Percentiles rank a stretch among this genome's conserved stretches.
Conservation (phyloP, 2,329 filamentous ascomycete genomes). For the Colletotrichum orbiculare region DNA sequence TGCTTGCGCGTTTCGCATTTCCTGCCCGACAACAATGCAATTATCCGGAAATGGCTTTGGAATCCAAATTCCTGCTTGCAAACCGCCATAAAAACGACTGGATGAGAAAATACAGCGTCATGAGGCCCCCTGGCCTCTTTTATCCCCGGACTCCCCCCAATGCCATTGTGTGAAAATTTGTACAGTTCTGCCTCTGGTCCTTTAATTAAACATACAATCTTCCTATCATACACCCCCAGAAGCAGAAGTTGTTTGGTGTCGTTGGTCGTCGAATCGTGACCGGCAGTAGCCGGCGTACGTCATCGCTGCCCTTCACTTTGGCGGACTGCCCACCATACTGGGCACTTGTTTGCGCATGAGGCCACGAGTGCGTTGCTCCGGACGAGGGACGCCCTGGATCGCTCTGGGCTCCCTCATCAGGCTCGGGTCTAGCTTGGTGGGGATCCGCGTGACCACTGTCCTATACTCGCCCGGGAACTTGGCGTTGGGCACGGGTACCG, state of each 20-base stretch:
- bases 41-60: slow-evolving; percentile 33
- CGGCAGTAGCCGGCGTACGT: slow-evolving; percentile 12
- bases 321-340: slow-evolving; percentile 57
- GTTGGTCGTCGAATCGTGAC: slow-evolving; percentile 31
- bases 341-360: slow-evolving; percentile 68
- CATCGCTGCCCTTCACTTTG: slow-evolving; percentile 36
- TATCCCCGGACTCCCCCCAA: slow-evolving; percentile 30
- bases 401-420: slow-evolving; percentile 93
- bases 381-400: slow-evolving; percentile 85
- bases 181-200: slow-evolving; percentile 34
- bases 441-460: slow-evolving; percentile 72
- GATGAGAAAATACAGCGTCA: slow-evolving; percentile 17
- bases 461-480: slow-evolving; percentile 74
- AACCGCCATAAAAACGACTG: slow-evolving; percentile 16
- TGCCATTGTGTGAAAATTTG: slow-evolving; percentile 27
- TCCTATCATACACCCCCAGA: slow-evolving; percentile 31
- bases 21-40: slow-evolving; percentile 31
- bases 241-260: slow-evolving; percentile 20
- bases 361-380: slow-evolving; percentile 62
- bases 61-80: slow-evolving; percentile 34
- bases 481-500: slow-evolving; percentile 68
- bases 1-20: slow-evolving; percentile 27
- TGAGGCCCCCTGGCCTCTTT: slow-evolving; percentile 32
- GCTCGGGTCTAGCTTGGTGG: slow-evolving; percentile 83
- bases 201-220: slow-evolving; percentile 36